These are phyloP conservation scores for Vitellaria paradoxa DNA, from an alignment of 179 eudicot genomes.

Conservation along the genomic window DNA sequence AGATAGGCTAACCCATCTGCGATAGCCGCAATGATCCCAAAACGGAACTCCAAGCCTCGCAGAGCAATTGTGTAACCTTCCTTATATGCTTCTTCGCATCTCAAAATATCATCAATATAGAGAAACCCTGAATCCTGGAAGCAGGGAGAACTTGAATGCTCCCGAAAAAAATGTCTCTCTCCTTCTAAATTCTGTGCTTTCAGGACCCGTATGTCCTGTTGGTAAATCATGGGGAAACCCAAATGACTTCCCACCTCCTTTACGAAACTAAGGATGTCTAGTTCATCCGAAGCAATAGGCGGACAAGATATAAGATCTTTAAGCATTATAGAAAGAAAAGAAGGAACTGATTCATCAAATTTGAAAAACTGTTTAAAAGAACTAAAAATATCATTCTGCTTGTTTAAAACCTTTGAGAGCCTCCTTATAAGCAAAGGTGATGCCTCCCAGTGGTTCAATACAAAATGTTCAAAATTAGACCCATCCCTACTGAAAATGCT, in stretches of 20 bases:
- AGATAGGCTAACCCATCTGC: conserved; percentile 54
- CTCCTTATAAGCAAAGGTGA: conserved; percentile 52
- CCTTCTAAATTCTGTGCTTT: conserved; percentile 38
- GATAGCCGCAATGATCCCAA: conserved; percentile 48
- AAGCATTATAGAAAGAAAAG: conserved; percentile 43
- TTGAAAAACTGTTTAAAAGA: conserved; percentile 34
- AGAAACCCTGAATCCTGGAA: conserved; percentile 27
- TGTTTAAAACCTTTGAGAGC: conserved; percentile 20
- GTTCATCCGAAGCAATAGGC: conserved; percentile 68
- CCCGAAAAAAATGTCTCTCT: conserved; percentile 65
- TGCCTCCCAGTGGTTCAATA: conserved; percentile 66
- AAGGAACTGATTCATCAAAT: conserved; percentile 33
- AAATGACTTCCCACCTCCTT: conserved; percentile 44
- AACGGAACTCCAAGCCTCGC: conserved; percentile 83
- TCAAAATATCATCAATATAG: conserved; percentile 42
- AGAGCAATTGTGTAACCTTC: conserved; percentile 74
- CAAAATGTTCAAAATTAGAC: conserved; percentile 39
- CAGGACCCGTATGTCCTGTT: conserved; percentile 80
- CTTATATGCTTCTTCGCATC: conserved; percentile 64
- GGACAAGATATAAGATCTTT: conserved; percentile 57
- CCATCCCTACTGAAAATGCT: conserved; percentile 42
- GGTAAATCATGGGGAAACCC: conserved; percentile 62
- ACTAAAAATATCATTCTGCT: conserved; percentile 37
- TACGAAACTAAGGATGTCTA: conserved; percentile 47
- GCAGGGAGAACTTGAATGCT: conserved; percentile 19